Conservation (phyloP, 1,284 basidiomycete species). For the Papiliotrema fonsecae region DNA sequence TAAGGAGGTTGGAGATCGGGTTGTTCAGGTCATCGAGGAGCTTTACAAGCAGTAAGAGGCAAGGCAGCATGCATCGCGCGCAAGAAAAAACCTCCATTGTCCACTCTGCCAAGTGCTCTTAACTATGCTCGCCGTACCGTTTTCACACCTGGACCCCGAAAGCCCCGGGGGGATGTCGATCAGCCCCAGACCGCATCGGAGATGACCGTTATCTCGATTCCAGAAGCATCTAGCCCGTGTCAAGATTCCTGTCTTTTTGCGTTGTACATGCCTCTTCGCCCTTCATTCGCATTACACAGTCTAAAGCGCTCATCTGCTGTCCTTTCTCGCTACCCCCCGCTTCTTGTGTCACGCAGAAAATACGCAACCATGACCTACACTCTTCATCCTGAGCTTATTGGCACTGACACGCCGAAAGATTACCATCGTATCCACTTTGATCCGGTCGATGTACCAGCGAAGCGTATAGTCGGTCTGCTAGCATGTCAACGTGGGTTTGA, state of each 20-base stretch:
- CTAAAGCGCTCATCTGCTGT: no score
- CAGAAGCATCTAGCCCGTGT: no score
- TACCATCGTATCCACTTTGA: slow-evolving; percentile 45
- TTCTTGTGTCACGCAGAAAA: no score
- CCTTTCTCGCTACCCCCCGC: no score
- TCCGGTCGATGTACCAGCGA: slow-evolving; percentile 30
- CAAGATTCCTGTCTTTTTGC: neutral
- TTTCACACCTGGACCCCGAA: no score
- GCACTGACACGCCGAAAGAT: slow-evolving; percentile 35
- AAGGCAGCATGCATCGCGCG: neutral
- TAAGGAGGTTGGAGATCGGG: slow-evolving; percentile 74
- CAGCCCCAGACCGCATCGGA: no score
- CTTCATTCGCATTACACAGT: neutral
- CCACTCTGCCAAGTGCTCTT: no score
- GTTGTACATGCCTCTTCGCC: neutral
- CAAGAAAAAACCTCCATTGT: no score
- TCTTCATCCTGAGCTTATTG: slow-evolving; percentile 25
- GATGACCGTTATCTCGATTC: no score
- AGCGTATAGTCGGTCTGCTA: slow-evolving; percentile 46
- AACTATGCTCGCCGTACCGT: no score
- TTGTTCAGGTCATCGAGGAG: slow-evolving; percentile 69
- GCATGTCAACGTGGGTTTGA: slow-evolving; percentile 47
- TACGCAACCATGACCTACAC: slow-evolving; percentile 25
- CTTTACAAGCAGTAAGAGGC: slow-evolving; percentile 48
- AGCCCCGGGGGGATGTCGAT: no score